Conservation (phyloP, 2,329 filamentous ascomycete genomes). For the Neopestalotiopsis sp. region DNA sequence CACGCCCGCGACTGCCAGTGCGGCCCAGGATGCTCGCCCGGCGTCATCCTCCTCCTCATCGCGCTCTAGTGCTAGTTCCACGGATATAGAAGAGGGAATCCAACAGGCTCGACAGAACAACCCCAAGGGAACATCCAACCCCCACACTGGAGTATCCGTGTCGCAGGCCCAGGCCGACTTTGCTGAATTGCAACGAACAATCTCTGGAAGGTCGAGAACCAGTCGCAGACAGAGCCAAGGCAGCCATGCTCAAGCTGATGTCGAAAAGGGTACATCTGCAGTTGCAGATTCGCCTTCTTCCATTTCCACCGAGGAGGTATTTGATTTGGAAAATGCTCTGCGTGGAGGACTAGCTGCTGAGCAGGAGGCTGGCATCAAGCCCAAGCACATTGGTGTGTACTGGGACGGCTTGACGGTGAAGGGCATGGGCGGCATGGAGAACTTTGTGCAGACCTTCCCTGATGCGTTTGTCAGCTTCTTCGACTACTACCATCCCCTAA, state of each 20-base stretch:
- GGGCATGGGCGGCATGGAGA: slow-evolving; percentile 76
- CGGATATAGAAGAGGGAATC: slow-evolving; percentile 43
- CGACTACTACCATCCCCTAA: slow-evolving; percentile 72
- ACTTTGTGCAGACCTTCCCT: slow-evolving; percentile 77
- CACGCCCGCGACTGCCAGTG: slow-evolving; percentile 6
- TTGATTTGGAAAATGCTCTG: slow-evolving; percentile 78
- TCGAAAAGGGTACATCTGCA: slow-evolving; percentile 59
- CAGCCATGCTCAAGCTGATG: slow-evolving; percentile 44
- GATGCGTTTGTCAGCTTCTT: slow-evolving; percentile 79
- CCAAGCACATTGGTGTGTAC: slow-evolving; percentile 80
- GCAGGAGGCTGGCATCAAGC: slow-evolving; percentile 77
- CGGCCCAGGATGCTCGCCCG: not conserved
- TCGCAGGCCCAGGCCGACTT: slow-evolving; percentile 74
- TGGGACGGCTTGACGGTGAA: slow-evolving; percentile 81
- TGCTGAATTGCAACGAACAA: slow-evolving; percentile 66
- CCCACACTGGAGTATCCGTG: slow-evolving; percentile 63
- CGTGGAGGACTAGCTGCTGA: slow-evolving; percentile 75
- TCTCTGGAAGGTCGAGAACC: slow-evolving; percentile 61
- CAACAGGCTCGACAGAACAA: slow-evolving; percentile 51
- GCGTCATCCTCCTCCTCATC: slow-evolving; percentile 6
- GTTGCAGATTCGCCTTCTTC: slow-evolving; percentile 44
- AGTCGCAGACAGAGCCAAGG: slow-evolving; percentile 48
- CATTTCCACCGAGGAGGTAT: slow-evolving; percentile 60
- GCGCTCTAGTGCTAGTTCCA: slow-evolving; percentile 29
- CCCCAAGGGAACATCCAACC: slow-evolving; percentile 51